Evolutionary conservation across 441 rosid genomes (phyloP).

Genomic region (Jatropha podagrica): DNA sequence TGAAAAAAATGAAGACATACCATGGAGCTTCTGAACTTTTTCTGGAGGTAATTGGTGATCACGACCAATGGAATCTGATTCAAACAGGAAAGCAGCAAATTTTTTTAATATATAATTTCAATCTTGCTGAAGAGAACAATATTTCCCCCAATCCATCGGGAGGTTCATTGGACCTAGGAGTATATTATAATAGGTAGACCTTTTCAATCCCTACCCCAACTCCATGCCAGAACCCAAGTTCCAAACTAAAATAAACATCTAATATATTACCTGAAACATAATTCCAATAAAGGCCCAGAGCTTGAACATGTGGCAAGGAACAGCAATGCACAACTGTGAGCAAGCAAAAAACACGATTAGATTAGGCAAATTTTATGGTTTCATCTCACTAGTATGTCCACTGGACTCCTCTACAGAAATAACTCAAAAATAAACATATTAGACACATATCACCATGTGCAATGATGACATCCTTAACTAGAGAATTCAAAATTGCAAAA

Average conservation of each 20-base stretch:
- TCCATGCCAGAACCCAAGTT: background rate
- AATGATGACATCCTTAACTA: background rate
- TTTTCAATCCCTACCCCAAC: background rate
- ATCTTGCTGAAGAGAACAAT: too few species aligned
- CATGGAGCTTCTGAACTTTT: constrained; percentile 66
- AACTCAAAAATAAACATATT: background rate
- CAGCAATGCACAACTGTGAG: constrained; percentile 74
- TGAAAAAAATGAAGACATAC: constrained; percentile 35
- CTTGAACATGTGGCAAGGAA: constrained; percentile 74
- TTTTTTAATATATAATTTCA: background rate
- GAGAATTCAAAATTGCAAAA: constrained; percentile 1
- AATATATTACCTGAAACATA: constrained; percentile 61
- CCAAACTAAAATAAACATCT: background rate
- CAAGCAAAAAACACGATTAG: background rate
- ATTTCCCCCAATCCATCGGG: background rate
- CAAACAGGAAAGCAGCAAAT: constrained; percentile 10
- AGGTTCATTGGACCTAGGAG: background rate
- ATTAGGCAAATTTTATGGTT: background rate
- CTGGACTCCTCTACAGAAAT: background rate
- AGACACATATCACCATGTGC: background rate
- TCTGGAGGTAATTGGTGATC: constrained; percentile 53
- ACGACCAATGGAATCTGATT: constrained; percentile 63
- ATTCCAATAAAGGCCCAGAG: constrained; percentile 75
- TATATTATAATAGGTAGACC: background rate
- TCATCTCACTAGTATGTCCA: background rate